Conservation (phyloP, 495 filamentous ascomycete species). For the Trichoderma erinaceum region DNA sequence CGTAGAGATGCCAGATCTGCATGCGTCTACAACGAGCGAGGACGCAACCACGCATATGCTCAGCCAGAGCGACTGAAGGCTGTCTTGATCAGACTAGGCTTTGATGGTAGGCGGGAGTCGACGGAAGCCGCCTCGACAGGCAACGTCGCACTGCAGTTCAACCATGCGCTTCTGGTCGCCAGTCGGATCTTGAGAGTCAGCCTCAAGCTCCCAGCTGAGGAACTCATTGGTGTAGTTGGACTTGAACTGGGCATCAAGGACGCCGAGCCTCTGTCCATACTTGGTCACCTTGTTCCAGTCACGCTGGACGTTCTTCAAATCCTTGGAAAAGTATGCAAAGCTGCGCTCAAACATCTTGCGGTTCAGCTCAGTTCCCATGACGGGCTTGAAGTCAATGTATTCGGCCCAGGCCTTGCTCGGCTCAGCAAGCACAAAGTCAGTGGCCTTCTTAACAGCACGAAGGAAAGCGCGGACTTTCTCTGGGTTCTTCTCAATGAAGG, state of each 20-base stretch:
- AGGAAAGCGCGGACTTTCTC: slow-evolving; percentile 57
- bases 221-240: slow-evolving; percentile 65
- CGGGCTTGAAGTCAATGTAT: slow-evolving; percentile 61
- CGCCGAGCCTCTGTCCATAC: slow-evolving; percentile 60
- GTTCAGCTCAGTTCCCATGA: slow-evolving; percentile 59
- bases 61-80: neutral
- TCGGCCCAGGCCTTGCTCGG: slow-evolving; percentile 53
- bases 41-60: neutral
- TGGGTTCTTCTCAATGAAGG: slow-evolving; percentile 54
- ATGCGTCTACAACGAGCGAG: neutral
- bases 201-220: slow-evolving; percentile 55
- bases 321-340: slow-evolving; percentile 63
- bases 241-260: slow-evolving; percentile 50
- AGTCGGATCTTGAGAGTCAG: slow-evolving; percentile 53
- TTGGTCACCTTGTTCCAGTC: slow-evolving; percentile 66
- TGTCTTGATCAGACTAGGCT: neutral
- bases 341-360: slow-evolving; percentile 68
- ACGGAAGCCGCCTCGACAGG: slow-evolving; percentile 43
- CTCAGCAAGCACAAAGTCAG: slow-evolving; percentile 56
- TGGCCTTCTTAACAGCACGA: slow-evolving; percentile 61
- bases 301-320: slow-evolving; percentile 62
- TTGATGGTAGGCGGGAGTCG: slow-evolving; percentile 23
- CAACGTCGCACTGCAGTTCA: slow-evolving; percentile 52
- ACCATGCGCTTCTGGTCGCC: slow-evolving; percentile 64
- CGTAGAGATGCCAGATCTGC: neutral